Evolutionary conservation across 345 rosid species (phyloP), one percentile per base, ranked within the genome.

Genomic region (Lepidium didymum): DNA sequence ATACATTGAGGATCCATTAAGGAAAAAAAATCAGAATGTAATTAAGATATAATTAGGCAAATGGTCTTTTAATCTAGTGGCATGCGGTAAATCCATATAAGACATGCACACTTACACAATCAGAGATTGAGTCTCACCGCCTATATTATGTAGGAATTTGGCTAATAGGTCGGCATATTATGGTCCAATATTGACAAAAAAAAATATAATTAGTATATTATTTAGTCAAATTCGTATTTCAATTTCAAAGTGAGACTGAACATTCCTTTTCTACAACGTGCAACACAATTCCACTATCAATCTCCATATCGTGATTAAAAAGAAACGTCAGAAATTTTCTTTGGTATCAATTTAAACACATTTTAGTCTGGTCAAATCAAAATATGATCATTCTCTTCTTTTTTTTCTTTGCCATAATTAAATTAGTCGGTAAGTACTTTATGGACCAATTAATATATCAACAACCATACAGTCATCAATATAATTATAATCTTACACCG

Each of bases 201-300:
- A 72, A n/a, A 37, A 42, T 70, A 51, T 60, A 53, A 25, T 54
- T 36, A 60, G 33, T 5, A 33, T 63, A 31, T 37, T 35, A 46
- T 11, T 56, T 72, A 64, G 76, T 72, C 76, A 72, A 4, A 63
- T 55, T 50, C 49, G 63, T 36, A 55, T 44, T 72, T 56, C 23
- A 29, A 56, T 36, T 37, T 16, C 27, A n/a, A 64, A 72, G 47
- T 37, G 44, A 43, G 56, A 45, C 43, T 62, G 61, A 42, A 33
- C 6, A 19, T 51, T 41, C 23, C 1, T 55, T 71, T 43, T 44
- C 56, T 11, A 53, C 62, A 71, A 62, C 57, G 70, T 64, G 75
- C 49, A 37, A 54, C 49, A 63, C 64, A 62, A 6, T 53, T 8
- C 14, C 56, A 58, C 6, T 36, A 27, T 57, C 41, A 11, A 58